A percentile compares a stretch with the other conserved stretches of the same genome.
Conservation (phyloP, 78 protist species). For the Dictyostelium intermedium region DNA sequence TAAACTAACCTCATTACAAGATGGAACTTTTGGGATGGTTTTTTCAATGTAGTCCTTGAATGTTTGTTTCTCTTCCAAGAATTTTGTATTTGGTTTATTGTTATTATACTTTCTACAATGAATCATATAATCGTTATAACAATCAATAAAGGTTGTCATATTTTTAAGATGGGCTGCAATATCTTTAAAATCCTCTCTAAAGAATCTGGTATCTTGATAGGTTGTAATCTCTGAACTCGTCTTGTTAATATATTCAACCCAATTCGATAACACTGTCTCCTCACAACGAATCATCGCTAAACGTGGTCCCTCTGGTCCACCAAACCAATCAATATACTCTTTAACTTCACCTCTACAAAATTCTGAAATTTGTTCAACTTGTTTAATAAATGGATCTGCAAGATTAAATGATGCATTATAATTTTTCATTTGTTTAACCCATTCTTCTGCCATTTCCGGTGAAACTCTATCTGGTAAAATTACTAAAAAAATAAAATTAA, state of each 20-base stretch:
- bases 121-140: conserved; percentile 43
- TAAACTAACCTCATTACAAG: neutral
- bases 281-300: conserved; percentile 73
- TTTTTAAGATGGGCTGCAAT: conserved; percentile 30
- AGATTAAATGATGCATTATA: conserved; percentile 18
- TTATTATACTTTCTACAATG: conserved; percentile 11
- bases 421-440: conserved; percentile 47
- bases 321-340: conserved; percentile 64
- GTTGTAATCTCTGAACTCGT: conserved; percentile 25
- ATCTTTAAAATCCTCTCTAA: conserved; percentile 48
- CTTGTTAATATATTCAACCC: conserved; percentile 60
- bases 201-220: conserved; percentile 56
- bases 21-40: neutral
- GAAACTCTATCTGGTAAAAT: conserved; percentile 71
- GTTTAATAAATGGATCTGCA: conserved; percentile 37
- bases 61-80: conserved; percentile 38
- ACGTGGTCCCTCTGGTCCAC: conserved; percentile 63
- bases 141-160: conserved; percentile 35
- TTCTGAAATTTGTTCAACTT: conserved; percentile 64
- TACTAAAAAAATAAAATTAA: neutral
- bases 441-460: conserved; percentile 50
- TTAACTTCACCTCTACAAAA: conserved; percentile 30
- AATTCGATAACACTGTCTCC: conserved; percentile 44
- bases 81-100: conserved; percentile 21
- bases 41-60: conserved; percentile 10